Base-by-base conservation (phyloP, 441 rosid species). In the Heliophila coronopifolia region DNA sequence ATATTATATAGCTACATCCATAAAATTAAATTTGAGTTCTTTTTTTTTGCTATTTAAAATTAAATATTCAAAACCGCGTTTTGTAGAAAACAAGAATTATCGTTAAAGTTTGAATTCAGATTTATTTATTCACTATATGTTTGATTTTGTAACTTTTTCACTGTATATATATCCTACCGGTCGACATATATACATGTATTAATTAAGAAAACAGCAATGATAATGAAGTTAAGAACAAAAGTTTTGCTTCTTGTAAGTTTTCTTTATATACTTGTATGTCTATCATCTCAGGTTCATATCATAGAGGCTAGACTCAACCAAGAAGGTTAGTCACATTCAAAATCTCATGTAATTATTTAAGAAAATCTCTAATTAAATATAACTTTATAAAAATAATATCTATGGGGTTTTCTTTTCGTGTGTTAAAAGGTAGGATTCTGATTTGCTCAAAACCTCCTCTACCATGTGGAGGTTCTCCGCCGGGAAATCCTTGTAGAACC, bases 51-150 rank as follows among this genome's bases (percentile, higher is more conserved):
- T n/a, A n/a, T n/a, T n/a, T n/a, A n/a, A n/a, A n/a, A n/a, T n/a
- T n/a, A n/a, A n/a, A n/a, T n/a, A n/a, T n/a, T n/a, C 20, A 23
- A 11, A 59, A 49, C 64, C 58, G 51, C 44, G 65, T 59, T 11
- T 18, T 18, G 9, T 17, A 6, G 8, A 37, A 27, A 16, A 11
- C 20, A 45, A 31, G 4, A 15, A 49, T n/a, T n/a, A 22, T 40
- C 42, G 11, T 41, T 32, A 23, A 49, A 33, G 12, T 18, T 41
- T 49, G 50, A 45, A 22, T 45, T 45, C 9, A 15, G 1, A n/a
- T 15, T 9, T 9, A 45, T 27, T 16, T 26, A 27, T 10, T 30
- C 16, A 18, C 26, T 6, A 4, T 2, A 18, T 1, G 37, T 46
- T 46, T 28, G 51, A 28, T 28, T 28, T 11, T 16, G 16, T 17